Conservation (phyloP, 768 basidiomycete genomes). For the Mycena amicta region DNA sequence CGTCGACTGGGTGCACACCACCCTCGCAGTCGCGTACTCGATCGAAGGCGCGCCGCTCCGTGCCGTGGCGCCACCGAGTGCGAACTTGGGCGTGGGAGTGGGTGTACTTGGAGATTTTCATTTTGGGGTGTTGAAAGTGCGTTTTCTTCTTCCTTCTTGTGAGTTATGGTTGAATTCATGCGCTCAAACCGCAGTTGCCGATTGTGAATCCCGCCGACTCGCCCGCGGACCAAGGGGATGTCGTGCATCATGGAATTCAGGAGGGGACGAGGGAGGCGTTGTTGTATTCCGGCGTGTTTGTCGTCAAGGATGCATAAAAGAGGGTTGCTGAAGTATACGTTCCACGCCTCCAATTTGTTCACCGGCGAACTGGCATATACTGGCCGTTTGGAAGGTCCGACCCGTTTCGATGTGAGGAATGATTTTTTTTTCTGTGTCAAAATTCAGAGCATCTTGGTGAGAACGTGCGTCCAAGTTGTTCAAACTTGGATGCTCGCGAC, state of each 20-base stretch:
- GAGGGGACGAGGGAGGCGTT: constrained; percentile 58
- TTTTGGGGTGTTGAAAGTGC: constrained; percentile 60
- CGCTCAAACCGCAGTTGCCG: constrained; percentile 44
- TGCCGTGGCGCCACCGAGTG: constrained; percentile 43
- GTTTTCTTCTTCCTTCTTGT: constrained; percentile 3
- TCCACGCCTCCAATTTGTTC: no score
- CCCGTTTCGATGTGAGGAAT: no score
- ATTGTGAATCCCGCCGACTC: constrained; percentile 50
- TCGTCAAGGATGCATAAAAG: no score
- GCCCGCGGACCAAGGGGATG: constrained; percentile 50
- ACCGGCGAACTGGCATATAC: no score
- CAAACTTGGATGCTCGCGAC: no score
- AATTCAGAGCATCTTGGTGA: no score
- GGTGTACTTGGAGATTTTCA: constrained; percentile 62
- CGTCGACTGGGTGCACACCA: constrained; percentile 55
- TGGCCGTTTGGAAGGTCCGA: no score
- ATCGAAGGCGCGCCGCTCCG: constrained; percentile 38
- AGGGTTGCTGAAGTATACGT: no score
- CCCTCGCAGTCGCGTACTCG: constrained; percentile 57
- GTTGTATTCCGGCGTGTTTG: constrained; percentile 61
- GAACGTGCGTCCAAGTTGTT: no score
- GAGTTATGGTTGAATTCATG: background rate
- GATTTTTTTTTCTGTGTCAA: no score
- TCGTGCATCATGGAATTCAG: constrained; percentile 61
- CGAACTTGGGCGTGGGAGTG: constrained; percentile 41